phyloP scores from a whole-genome alignment of 164 flowering plant genomes.

The Echeveria elegans region DNA sequence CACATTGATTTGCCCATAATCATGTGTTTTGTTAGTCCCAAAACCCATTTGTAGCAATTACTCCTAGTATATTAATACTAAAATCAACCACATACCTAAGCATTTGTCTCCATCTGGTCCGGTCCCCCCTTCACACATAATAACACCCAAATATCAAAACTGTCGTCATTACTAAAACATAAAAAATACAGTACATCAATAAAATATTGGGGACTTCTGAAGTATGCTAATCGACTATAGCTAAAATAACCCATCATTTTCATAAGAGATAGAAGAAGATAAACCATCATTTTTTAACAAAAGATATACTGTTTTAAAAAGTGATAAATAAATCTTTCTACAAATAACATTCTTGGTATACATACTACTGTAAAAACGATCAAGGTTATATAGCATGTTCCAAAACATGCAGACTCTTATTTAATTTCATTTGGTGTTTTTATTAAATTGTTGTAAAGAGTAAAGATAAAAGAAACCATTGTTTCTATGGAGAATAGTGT shows the following conservation, averaged over 20 bases:
- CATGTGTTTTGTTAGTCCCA: conserved; percentile 3
- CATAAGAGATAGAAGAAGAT: too few species aligned
- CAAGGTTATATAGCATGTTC: too few species aligned
- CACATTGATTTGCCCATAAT: conserved; percentile 3
- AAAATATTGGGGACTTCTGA: too few species aligned
- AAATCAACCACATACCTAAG: background rate
- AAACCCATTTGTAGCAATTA: background rate
- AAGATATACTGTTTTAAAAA: background rate
- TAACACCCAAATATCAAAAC: background rate
- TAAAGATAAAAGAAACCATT: background rate
- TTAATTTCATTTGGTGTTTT: background rate
- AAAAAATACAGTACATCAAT: background rate
- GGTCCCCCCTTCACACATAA: background rate
- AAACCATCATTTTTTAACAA: too few species aligned
- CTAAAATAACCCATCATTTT: too few species aligned
- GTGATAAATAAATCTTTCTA: background rate
- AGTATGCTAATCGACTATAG: too few species aligned
- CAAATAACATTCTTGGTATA: background rate
- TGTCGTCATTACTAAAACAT: background rate
- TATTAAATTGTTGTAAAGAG: too few species aligned
- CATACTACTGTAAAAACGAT: too few species aligned
- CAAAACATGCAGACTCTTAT: background rate
- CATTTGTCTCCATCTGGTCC: background rate
- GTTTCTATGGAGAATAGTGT: background rate
- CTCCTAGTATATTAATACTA: background rate